Evolutionary conservation across 768 basidiomycete species (phyloP).

Genomic region (Kwoniella dendrophila): DNA sequence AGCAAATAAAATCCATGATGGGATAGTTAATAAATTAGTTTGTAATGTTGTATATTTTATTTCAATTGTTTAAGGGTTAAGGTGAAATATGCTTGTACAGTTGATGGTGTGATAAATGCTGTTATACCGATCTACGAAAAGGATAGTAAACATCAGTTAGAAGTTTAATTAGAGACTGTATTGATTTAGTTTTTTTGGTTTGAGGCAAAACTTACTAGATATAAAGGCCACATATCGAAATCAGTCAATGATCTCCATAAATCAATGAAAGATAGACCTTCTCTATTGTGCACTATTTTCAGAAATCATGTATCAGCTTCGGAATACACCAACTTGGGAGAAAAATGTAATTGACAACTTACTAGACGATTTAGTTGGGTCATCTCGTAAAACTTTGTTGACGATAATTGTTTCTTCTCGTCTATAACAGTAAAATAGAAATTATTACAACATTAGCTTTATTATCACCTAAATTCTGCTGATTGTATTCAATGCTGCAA

Average conservation of each 20-base stretch:
- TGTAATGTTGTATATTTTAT: slow-evolving; percentile 66
- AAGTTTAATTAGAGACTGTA: neutral
- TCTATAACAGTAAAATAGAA: too few species aligned
- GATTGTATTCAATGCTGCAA: too few species aligned
- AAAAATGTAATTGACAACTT: neutral
- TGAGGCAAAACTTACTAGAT: slow-evolving; percentile 52
- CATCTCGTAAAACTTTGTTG: slow-evolving; percentile 67
- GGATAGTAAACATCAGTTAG: neutral
- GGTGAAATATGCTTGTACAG: slow-evolving; percentile 68
- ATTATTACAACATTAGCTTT: too few species aligned
- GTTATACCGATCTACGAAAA: slow-evolving; percentile 29
- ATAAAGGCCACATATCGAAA: slow-evolving; percentile 70
- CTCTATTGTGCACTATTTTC: slow-evolving; percentile 65
- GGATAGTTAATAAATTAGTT: slow-evolving; percentile 67
- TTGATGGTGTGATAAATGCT: slow-evolving; percentile 62
- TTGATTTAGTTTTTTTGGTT: neutral
- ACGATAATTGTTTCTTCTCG: slow-evolving; percentile 70
- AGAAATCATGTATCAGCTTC: neutral
- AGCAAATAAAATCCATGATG: slow-evolving; percentile 63
- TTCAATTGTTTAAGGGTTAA: slow-evolving; percentile 56
- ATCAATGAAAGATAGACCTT: slow-evolving; percentile 62
- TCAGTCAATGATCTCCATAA: slow-evolving; percentile 64
- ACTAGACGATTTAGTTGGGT: slow-evolving; percentile 64
- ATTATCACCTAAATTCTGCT: too few species aligned
- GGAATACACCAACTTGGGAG: neutral